These are phyloP conservation scores for Glebionis coronaria DNA, from an alignment of 129 eudicot species.

Conservation along the genomic window DNA sequence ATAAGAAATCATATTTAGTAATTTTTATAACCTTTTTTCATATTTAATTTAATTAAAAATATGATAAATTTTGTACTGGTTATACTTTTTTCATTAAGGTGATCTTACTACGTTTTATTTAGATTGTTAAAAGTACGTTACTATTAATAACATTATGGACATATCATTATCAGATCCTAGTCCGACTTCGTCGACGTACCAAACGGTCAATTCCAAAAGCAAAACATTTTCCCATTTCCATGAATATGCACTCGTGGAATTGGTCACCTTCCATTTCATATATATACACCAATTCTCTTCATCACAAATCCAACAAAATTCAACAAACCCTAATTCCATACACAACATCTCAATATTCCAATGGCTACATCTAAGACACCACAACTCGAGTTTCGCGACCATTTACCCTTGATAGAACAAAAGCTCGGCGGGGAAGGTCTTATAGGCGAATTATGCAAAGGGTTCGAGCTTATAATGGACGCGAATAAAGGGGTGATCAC, in stretches of 20 bases:
- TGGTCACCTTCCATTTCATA: constrained; percentile 17
- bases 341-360: constrained; percentile 5
- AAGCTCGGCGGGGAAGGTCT: constrained; percentile 80
- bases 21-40: too few relatives aligned
- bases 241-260: constrained; percentile 27
- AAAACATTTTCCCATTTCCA: constrained; percentile 18
- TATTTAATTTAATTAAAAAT: too few relatives aligned
- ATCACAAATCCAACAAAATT: neutral
- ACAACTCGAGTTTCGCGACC: constrained; percentile 44
- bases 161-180: too few relatives aligned
- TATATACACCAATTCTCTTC: constrained; percentile 7
- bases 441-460: constrained; percentile 73
- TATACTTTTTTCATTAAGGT: too few relatives aligned
- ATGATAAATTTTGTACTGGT: too few relatives aligned
- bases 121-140: too few relatives aligned
- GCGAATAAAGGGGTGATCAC: constrained; percentile 67
- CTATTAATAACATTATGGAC: too few relatives aligned
- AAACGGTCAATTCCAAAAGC: constrained; percentile 19
- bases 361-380: constrained; percentile 42
- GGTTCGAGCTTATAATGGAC: constrained; percentile 65
- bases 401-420: constrained; percentile 70
- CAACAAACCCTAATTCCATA: neutral
- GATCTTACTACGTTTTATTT: too few relatives aligned
- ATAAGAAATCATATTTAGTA: too few relatives aligned
- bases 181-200: too few relatives aligned